Evolutionary conservation across 148 eudicot species (phyloP).

Genomic region (Camellia lanceoleosa): DNA sequence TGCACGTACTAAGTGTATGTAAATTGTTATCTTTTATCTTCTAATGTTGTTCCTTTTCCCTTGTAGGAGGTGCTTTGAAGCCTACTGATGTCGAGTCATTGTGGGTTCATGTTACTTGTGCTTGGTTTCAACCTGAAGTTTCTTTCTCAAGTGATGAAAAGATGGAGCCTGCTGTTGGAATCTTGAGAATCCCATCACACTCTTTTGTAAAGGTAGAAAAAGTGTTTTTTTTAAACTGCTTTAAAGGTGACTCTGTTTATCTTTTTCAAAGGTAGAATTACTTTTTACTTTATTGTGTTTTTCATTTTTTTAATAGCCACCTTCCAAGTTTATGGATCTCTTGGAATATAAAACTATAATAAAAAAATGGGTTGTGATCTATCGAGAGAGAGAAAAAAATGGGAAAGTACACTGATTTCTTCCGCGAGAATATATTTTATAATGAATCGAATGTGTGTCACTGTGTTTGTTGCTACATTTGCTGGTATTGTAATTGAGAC

Average conservation of each 20-base stretch:
- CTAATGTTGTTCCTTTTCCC: not conserved
- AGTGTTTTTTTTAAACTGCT: not conserved
- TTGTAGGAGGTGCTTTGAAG: conserved; percentile 92
- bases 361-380: not conserved
- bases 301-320: not conserved
- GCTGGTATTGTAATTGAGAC: not conserved
- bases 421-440: not conserved
- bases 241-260: not conserved
- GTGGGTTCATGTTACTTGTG: conserved; percentile 99
- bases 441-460: not conserved
- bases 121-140: conserved; percentile 99
- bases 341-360: not conserved
- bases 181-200: conserved; percentile 89
- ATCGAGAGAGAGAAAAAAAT: not conserved
- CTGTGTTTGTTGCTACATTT: not conserved
- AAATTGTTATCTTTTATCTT: not conserved
- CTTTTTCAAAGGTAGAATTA: not conserved
- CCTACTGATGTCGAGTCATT: conserved; percentile 84
- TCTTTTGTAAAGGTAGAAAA: conserved; percentile 79
- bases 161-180: conserved; percentile 99
- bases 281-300: not conserved
- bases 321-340: not conserved
- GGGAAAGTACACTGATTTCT: not conserved
- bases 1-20: not conserved
- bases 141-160: conserved; percentile 87